Evolutionary conservation across 2,329 filamentous ascomycete genomes (phyloP).

Genomic region (Colletotrichum tropicicola): DNA sequence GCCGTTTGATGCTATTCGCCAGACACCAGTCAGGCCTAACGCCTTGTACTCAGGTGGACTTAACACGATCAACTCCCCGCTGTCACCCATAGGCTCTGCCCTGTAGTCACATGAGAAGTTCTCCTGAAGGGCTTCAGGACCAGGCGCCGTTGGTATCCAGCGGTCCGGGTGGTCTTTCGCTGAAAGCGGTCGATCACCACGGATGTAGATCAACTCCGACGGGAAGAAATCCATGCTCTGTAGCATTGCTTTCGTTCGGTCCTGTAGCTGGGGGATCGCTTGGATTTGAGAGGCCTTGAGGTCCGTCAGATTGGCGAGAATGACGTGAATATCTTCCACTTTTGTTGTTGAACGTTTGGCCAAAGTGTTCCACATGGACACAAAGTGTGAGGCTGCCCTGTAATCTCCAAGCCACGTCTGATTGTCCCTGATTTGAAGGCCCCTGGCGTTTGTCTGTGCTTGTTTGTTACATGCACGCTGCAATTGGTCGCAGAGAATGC

Average conservation of each 20-base stretch:
- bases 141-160: neutral
- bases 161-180: neutral
- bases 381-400: neutral
- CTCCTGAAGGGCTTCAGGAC: neutral
- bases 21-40: too few relatives aligned
- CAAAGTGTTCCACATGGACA: neutral
- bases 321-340: neutral
- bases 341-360: neutral
- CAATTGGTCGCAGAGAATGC: neutral
- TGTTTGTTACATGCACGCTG: neutral
- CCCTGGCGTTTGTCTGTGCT: neutral
- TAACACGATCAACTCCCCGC: neutral
- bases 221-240: neutral
- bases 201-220: neutral
- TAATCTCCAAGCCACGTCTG: too few relatives aligned
- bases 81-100: neutral
- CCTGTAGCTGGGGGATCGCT: neutral
- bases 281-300: neutral
- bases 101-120: neutral
- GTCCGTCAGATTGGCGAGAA: neutral
- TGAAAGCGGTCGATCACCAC: neutral
- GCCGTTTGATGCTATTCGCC: too few relatives aligned
- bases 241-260: neutral
- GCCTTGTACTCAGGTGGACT: too few relatives aligned
- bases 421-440: neutral